These are phyloP conservation scores for Neurospora sp. DNA, from an alignment of 495 filamentous ascomycete species.

Conservation along the genomic window DNA sequence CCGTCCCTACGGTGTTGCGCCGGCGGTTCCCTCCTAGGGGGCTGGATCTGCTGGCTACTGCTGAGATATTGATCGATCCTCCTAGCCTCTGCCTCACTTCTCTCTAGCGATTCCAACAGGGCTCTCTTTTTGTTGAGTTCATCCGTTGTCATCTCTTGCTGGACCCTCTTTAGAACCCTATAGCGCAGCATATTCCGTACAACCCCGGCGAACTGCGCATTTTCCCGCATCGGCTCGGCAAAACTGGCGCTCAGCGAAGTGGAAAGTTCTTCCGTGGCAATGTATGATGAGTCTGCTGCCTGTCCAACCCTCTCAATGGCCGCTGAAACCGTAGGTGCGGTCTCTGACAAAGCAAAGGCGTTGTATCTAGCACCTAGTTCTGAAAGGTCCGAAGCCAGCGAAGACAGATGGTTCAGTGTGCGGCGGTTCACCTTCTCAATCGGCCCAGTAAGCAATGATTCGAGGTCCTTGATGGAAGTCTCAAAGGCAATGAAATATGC, in stretches of 20 bases:
- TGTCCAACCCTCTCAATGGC: constrained; percentile 93
- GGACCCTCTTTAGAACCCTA: constrained; percentile 81
- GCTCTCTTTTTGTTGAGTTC: constrained; percentile 73
- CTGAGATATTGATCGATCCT: constrained; percentile 87
- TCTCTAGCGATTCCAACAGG: constrained; percentile 72
- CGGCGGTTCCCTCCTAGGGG: constrained; percentile 43
- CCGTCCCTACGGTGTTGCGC: constrained; percentile 36
- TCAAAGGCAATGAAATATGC: constrained; percentile 93
- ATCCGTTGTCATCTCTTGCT: constrained; percentile 94
- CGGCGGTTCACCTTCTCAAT: constrained; percentile 94
- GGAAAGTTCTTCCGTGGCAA: constrained; percentile 87
- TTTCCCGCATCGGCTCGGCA: constrained; percentile 94
- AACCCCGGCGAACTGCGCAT: constrained; percentile 91
- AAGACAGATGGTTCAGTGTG: constrained; percentile 72
- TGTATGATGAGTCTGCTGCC: constrained; percentile 90
- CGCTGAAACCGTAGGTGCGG: constrained; percentile 73
- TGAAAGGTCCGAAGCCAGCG: constrained; percentile 75
- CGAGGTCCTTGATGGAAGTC: constrained; percentile 74
- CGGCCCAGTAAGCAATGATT: constrained; percentile 73
- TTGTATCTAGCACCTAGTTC: constrained; percentile 92
- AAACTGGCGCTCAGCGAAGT: constrained; percentile 75
- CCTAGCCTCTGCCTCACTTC: constrained; percentile 81
- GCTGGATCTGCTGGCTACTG: constrained; percentile 48
- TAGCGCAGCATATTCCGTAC: constrained; percentile 83
- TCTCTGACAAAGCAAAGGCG: constrained; percentile 91